Conservation (phyloP, 768 basidiomycete species). For the Phanerochaete sordida region DNA sequence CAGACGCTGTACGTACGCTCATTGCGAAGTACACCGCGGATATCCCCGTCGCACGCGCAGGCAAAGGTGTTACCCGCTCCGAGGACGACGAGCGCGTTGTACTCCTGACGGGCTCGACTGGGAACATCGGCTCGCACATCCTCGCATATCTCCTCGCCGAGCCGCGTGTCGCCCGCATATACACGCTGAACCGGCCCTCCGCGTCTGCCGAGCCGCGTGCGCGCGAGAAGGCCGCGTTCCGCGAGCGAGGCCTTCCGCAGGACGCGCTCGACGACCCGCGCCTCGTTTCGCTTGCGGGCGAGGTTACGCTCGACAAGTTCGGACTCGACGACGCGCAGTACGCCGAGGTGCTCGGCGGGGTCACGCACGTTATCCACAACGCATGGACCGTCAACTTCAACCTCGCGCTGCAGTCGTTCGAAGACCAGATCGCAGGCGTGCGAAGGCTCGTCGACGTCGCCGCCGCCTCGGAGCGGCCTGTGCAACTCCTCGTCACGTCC, state of each 20-base stretch:
- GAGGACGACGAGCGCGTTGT: conserved; percentile 1
- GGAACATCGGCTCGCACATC: conserved; percentile 10
- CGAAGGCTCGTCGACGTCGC: conserved; percentile 34
- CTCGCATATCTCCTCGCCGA: conserved; percentile 9
- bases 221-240: conserved; percentile 1
- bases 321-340: conserved; percentile 2
- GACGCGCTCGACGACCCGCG: conserved; percentile 2
- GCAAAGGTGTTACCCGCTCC: not conserved
- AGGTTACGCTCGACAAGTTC: conserved; percentile 5
- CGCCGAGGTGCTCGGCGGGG: conserved; percentile 7
- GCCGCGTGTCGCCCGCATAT: conserved; percentile 1
- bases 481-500: conserved; percentile 30
- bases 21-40: conserved; percentile 1
- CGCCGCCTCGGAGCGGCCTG: conserved; percentile 18
- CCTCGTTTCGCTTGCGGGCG: conserved; percentile 6
- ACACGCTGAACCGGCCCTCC: conserved; percentile 12
- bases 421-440: conserved; percentile 23
- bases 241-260: conserved; percentile 6
- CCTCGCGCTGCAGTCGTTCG: conserved; percentile 27
- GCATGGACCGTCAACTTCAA: conserved; percentile 35
- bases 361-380: conserved; percentile 14
- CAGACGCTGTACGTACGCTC: not conserved
- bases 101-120: conserved; percentile 11
- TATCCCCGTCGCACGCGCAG: not conserved
- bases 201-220: not conserved